Evolutionary conservation across 805 yeast genomes (phyloP).

Genomic region (Saccharomyces jurei): DNA sequence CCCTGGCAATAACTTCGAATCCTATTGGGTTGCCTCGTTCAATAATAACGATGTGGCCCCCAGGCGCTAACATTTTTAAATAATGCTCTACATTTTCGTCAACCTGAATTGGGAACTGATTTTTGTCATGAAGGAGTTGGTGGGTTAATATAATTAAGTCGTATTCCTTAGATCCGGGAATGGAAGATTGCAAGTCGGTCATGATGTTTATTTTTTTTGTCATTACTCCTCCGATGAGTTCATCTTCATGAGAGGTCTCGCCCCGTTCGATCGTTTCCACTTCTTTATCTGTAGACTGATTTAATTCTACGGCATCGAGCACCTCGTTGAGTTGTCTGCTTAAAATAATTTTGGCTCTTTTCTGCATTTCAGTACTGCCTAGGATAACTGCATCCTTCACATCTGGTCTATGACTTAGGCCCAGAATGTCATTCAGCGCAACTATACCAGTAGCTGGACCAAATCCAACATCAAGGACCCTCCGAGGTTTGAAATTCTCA

Average conservation of each 20-base stretch:
- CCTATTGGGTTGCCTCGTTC: constrained; percentile 91
- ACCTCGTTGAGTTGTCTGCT: constrained; percentile 58
- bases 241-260: constrained; percentile 24
- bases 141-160: constrained; percentile 81
- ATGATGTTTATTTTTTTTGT: constrained; percentile 46
- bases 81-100: constrained; percentile 58
- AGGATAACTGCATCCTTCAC: constrained; percentile 64
- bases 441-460: constrained; percentile 93
- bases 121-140: constrained; percentile 55
- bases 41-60: constrained; percentile 68
- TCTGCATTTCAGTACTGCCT: constrained; percentile 67
- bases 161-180: constrained; percentile 48
- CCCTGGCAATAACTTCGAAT: constrained; percentile 80
- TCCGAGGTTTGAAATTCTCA: constrained; percentile 49
- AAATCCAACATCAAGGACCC: constrained; percentile 69
- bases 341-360: constrained; percentile 68
- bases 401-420: constrained; percentile 50
- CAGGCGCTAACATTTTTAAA: constrained; percentile 57
- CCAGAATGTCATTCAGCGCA: constrained; percentile 70
- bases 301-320: constrained; percentile 11
- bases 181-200: constrained; percentile 46
- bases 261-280: constrained; percentile 8
- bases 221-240: constrained; percentile 46
- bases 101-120: constrained; percentile 61
- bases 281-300: constrained; percentile 10